phyloP scores from a whole-genome alignment of 2,329 filamentous ascomycete species.

The Aspergillaceae sp. region DNA sequence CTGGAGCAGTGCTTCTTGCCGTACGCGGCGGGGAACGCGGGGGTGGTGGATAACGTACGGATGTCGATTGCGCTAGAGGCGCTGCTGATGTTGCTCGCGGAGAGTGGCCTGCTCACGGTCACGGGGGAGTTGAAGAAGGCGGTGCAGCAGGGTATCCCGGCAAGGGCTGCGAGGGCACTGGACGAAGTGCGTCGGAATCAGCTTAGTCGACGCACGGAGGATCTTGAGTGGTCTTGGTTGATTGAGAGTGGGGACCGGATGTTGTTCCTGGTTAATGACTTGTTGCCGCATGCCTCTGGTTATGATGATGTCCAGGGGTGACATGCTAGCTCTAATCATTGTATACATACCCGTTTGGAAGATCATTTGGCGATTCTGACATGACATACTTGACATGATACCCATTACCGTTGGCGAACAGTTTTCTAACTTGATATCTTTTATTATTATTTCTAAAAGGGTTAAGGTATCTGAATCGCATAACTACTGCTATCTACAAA shows the following conservation, averaged over 20 bases:
- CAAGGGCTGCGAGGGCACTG: conserved; percentile 39
- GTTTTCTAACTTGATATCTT: background rate
- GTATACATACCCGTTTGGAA: no score
- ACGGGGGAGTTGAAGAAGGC: conserved; percentile 35
- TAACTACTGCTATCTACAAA: background rate
- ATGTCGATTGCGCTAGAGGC: conserved; percentile 61
- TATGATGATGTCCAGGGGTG: background rate
- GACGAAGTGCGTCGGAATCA: conserved; percentile 39
- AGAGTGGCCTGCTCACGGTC: conserved; percentile 23
- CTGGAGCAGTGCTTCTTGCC: conserved; percentile 56
- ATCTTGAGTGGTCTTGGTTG: conserved; percentile 31
- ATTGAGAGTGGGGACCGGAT: conserved; percentile 36
- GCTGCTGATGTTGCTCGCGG: conserved; percentile 48
- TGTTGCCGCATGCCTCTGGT: conserved; percentile 11
- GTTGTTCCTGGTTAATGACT: conserved; percentile 26
- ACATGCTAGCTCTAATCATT: background rate
- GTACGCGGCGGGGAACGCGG: conserved; percentile 54
- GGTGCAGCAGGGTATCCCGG: conserved; percentile 46
- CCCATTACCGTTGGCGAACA: background rate
- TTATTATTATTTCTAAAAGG: background rate
- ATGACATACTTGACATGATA: background rate
- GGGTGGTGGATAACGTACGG: conserved; percentile 61
- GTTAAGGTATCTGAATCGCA: background rate
- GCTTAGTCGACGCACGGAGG: conserved; percentile 25
- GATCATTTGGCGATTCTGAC: no score